Evolutionary conservation across 2,329 filamentous ascomycete genomes (phyloP), one percentile per base, ranked within the genome.

Genomic region (Scedosporium boydii): DNA sequence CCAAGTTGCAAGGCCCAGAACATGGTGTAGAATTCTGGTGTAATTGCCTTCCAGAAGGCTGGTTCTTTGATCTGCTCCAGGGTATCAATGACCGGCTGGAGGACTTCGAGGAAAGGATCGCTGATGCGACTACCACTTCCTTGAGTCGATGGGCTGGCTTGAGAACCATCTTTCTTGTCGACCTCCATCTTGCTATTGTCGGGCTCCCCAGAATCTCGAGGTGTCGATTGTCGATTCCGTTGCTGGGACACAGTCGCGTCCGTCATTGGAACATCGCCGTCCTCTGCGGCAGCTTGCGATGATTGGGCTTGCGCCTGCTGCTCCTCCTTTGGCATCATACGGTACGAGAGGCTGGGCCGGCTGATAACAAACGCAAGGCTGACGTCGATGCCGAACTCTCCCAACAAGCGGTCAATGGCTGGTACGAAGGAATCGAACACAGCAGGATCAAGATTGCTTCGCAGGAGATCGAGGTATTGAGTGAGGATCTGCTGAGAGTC

Each of bases 1-100:
- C 89, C 87, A 3, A 96, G 82, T 29, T 91, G 87, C 12, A 97
- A 80, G 59, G 93, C 88, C 95, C 95, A 99, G 75, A 99, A 99
- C 0, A 89, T 90, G 53, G 90, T 85, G 70, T 91, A 97, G 72
- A 97, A 93, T 34, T 90, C 86, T 0, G 91, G 81, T 53, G 86
- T 92, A 60, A 97, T 82, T 59, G 84, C 84, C 10, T 84, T 78
- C 80, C 88, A 91, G 4, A 86, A 82, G 6, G 85, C 81, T 1
- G 82, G 74, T 0, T 89, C 83, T 10, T 91, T 72, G 0, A 83
- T 77, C 5, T 78, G 76, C 64, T 84, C 82, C 18, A 96, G 82
- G 34, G 86, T 81, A 7, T 88, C 83, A 63, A 93, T 87, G 18
- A 97, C 78, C 4, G 87, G 86, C 65, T 89, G 86, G 58, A 98